Evolutionary conservation across 139 green algal species (phyloP).

Genomic region (Haematococcus sp.): DNA sequence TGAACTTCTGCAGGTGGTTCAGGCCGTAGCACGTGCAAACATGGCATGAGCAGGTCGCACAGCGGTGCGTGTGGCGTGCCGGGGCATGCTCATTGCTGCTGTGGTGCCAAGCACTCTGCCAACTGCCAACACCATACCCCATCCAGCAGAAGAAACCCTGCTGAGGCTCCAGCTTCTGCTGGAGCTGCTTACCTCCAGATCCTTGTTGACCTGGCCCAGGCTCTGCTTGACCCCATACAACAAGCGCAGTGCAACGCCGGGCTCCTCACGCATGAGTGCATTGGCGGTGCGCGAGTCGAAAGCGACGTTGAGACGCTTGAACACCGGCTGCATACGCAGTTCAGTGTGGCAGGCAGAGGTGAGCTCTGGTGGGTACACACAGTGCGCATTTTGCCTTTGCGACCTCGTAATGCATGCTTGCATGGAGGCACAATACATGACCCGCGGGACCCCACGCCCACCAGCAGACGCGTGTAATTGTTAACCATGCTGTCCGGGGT

Average conservation of each 20-base stretch:
- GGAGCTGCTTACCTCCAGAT: conserved; percentile 33
- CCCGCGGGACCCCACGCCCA: conserved; percentile 5
- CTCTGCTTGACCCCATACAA: conserved; percentile 64
- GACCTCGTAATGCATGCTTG: no score
- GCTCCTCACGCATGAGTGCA: conserved; percentile 58
- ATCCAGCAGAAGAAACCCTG: no score
- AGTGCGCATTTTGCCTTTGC: no score
- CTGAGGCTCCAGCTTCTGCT: no score
- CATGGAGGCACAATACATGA: no score
- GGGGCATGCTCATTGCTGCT: no score
- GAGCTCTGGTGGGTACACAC: no score
- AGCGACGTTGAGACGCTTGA: conserved; percentile 58
- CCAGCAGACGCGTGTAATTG: conserved; percentile 74
- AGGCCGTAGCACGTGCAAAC: no score
- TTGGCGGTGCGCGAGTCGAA: conserved; percentile 56
- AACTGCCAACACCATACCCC: no score
- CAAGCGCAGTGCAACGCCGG: conserved; percentile 54
- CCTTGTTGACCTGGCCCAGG: conserved; percentile 39
- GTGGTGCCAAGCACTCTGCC: no score
- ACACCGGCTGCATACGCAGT: conserved; percentile 34
- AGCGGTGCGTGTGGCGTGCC: no score
- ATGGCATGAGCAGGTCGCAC: no score
- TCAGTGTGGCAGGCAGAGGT: background rate
- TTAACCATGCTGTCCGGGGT: conserved; percentile 65
- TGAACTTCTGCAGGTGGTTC: conserved; percentile 33